Conservation (phyloP, 306 rosid species). For the Senna siamea region DNA sequence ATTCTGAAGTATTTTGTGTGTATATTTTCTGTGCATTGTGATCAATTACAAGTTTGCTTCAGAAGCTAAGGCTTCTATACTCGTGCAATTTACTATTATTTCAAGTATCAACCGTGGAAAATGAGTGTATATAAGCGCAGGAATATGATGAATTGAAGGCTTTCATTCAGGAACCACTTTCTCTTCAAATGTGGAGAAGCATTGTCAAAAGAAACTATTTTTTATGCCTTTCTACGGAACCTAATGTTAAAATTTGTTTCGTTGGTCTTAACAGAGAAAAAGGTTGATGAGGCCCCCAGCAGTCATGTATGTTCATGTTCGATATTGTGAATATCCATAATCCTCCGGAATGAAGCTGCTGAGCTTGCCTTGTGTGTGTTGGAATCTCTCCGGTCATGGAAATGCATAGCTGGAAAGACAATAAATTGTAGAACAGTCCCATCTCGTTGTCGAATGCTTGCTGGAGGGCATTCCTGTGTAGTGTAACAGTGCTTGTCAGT, state of each 20-base stretch:
- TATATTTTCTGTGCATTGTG: slow-evolving; percentile 1
- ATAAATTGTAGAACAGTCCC: slow-evolving; percentile 57
- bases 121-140: neutral
- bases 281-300: slow-evolving; percentile 69
- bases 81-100: neutral
- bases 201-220: neutral
- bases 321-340: slow-evolving; percentile 59
- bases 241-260: slow-evolving; percentile 26
- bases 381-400: slow-evolving; percentile 45
- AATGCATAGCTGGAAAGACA: slow-evolving; percentile 50
- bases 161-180: neutral
- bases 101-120: neutral
- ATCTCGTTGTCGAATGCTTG: slow-evolving; percentile 48
- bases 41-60: slow-evolving; percentile 10
- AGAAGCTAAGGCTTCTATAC: slow-evolving; percentile 19
- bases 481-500: slow-evolving; percentile 52
- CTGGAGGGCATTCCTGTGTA: slow-evolving; percentile 52
- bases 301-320: slow-evolving; percentile 78
- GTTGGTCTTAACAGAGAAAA: slow-evolving; percentile 63
- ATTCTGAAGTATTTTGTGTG: slow-evolving; percentile 31
- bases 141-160: neutral
- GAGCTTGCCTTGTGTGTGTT: slow-evolving; percentile 46
- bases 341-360: slow-evolving; percentile 40
- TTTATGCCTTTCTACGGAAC: neutral
- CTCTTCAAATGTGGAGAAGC: neutral